Evolutionary conservation across 202 grass and related monocot genomes (phyloP).

Genomic region (Carex arenaria): DNA sequence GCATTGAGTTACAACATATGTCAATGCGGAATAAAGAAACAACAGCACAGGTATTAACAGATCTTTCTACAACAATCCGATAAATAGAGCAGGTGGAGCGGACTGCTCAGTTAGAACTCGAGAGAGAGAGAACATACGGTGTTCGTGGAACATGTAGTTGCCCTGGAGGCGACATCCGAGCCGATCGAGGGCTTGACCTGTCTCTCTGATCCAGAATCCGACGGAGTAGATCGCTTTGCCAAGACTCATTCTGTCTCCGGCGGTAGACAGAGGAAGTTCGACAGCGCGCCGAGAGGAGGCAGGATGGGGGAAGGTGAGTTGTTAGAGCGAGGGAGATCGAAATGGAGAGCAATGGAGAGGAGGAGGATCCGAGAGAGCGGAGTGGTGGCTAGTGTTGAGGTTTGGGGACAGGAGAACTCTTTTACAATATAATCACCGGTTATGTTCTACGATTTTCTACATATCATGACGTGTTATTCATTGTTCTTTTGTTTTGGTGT

Average conservation of each 20-base stretch:
- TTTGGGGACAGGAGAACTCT: neutral
- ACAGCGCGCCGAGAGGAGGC: neutral
- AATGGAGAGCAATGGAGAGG: conserved; percentile 18
- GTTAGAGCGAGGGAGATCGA: neutral
- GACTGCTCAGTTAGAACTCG: neutral
- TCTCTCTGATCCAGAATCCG: conserved; percentile 86
- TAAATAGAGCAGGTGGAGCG: neutral
- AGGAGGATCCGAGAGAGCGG: neutral
- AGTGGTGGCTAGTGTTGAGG: conserved; percentile 25
- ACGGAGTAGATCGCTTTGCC: conserved; percentile 78
- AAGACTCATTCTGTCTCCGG: conserved; percentile 46
- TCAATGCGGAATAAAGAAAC: neutral
- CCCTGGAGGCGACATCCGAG: conserved; percentile 84
- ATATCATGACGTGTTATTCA: neutral
- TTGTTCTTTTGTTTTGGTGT: neutral
- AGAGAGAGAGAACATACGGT: conserved; percentile 37
- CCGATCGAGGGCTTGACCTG: conserved; percentile 79
- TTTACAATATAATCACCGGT: neutral
- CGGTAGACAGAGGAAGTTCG: neutral
- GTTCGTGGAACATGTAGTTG: conserved; percentile 78
- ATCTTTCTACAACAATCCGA: conserved; percentile 10
- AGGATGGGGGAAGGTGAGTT: neutral
- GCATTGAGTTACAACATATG: neutral
- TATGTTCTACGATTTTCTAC: conserved; percentile 10
- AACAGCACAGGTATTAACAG: neutral